Conservation (phyloP, 176 grass and related monocot genomes). For the Calamus simplicifolius region DNA sequence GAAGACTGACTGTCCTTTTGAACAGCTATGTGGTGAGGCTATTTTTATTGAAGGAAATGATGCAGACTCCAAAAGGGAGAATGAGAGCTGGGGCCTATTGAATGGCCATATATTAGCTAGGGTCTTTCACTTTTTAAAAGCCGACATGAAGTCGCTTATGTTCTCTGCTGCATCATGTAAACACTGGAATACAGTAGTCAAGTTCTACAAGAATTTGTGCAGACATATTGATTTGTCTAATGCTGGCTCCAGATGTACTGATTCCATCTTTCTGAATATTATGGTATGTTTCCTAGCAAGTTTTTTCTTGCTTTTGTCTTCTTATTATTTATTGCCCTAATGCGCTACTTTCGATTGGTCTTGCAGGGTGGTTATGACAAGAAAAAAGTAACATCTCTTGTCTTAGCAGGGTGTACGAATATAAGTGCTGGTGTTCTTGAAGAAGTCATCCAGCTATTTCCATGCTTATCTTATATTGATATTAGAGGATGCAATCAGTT, state of each 20-base stretch:
- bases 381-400: constrained; percentile 62
- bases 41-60: constrained; percentile 31
- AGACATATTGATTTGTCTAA: constrained; percentile 74
- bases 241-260: constrained; percentile 63
- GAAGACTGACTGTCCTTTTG: constrained; percentile 65
- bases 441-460: constrained; percentile 54
- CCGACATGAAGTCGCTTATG: constrained; percentile 72
- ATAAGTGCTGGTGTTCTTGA: constrained; percentile 57
- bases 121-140: constrained; percentile 85
- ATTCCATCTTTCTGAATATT: constrained; percentile 45
- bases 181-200: constrained; percentile 50
- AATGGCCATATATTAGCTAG: constrained; percentile 54
- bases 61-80: constrained; percentile 13
- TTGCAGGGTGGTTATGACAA: constrained; percentile 79
- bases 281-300: constrained; percentile 50
- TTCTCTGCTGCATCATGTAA: constrained; percentile 76
- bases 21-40: constrained; percentile 48
- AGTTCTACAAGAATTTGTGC: constrained; percentile 65
- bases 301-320: constrained; percentile 26
- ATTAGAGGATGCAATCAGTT: constrained; percentile 84
- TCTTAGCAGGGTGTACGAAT: constrained; percentile 69
- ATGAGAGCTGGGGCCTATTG: constrained; percentile 60
- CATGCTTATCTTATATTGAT: constrained; percentile 56
- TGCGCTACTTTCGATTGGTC: constrained; percentile 2
- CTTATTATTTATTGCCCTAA: constrained; percentile 10